Percentiles rank a stretch among this genome's conserved stretches.
phyloP scores from a whole-genome alignment of 306 rosid species.

The Cicer cuneatum region DNA sequence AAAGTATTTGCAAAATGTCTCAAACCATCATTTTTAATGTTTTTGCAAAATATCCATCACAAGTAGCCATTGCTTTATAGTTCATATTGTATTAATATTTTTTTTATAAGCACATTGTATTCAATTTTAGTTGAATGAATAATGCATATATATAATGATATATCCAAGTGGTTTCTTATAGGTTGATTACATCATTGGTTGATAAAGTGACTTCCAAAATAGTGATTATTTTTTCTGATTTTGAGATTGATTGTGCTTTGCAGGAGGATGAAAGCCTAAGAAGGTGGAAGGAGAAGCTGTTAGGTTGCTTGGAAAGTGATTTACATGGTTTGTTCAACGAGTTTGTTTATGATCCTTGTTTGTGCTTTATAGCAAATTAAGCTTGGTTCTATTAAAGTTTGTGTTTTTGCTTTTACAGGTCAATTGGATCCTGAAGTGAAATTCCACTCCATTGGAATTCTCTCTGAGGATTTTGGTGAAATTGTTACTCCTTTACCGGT shows the following conservation, averaged over 20 bases:
- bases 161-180: constrained; percentile 19
- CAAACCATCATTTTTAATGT: constrained; percentile 6
- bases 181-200: constrained; percentile 14
- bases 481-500: constrained; percentile 71
- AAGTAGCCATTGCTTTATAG: constrained; percentile 1
- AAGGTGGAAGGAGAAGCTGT: constrained; percentile 98
- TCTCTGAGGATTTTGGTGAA: constrained; percentile 78
- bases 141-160: constrained; percentile 4
- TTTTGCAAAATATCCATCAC: neutral
- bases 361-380: constrained; percentile 5
- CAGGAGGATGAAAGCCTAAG: constrained; percentile 97
- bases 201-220: neutral
- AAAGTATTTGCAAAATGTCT: constrained; percentile 38
- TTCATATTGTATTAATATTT: neutral
- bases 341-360: constrained; percentile 32
- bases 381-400: constrained; percentile 36
- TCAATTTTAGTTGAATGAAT: neutral
- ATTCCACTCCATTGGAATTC: constrained; percentile 79
- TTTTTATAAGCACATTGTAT: neutral
- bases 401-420: constrained; percentile 43
- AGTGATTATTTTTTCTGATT: constrained; percentile 23
- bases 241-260: constrained; percentile 39
- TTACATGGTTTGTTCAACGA: constrained; percentile 62
- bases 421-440: constrained; percentile 91
- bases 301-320: constrained; percentile 90